A percentile compares a stretch with the other conserved stretches of the same genome.
Conservation (phyloP, 2,329 filamentous ascomycete species). For the Dothistroma septosporum region DNA sequence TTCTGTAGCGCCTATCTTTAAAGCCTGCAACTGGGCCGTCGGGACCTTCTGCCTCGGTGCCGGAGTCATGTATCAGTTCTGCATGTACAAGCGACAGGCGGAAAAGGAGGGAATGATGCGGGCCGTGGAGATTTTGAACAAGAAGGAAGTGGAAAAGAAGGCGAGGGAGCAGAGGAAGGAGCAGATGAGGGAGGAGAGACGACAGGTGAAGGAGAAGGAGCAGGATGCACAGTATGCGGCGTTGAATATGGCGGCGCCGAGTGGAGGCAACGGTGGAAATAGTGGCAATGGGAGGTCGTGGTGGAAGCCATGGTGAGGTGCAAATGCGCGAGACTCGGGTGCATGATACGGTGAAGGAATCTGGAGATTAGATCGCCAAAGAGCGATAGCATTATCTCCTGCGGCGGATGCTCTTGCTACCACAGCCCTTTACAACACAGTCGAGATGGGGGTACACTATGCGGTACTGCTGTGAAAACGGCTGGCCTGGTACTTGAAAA, state of each 20-base stretch:
- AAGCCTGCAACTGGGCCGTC: constrained; percentile 80
- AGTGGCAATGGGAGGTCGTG: constrained; percentile 25
- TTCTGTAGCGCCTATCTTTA: constrained; percentile 54
- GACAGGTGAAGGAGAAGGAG: constrained; percentile 43
- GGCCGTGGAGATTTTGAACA: constrained; percentile 75
- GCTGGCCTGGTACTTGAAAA: no score
- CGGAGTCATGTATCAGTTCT: constrained; percentile 77
- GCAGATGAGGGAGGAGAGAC: constrained; percentile 36
- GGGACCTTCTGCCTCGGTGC: constrained; percentile 67
- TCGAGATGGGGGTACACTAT: no score
- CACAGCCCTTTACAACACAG: no score
- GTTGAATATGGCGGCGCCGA: constrained; percentile 20
- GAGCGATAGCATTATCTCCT: no score
- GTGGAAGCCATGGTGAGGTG: constrained; percentile 35
- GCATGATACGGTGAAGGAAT: no score
- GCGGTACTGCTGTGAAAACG: no score
- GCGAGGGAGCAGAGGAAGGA: constrained; percentile 46
- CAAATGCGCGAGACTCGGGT: no score
- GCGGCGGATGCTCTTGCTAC: no score
- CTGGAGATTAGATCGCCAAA: no score
- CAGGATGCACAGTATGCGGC: constrained; percentile 36
- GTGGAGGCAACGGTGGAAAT: constrained; percentile 7
- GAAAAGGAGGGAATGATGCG: constrained; percentile 82
- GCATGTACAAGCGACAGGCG: constrained; percentile 66
- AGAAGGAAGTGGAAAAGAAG: constrained; percentile 62